Percentiles rank a stretch among this genome's conserved stretches.
Evolutionary conservation across 2,329 filamentous ascomycete species (phyloP).

Genomic region (Claviceps capensis): DNA sequence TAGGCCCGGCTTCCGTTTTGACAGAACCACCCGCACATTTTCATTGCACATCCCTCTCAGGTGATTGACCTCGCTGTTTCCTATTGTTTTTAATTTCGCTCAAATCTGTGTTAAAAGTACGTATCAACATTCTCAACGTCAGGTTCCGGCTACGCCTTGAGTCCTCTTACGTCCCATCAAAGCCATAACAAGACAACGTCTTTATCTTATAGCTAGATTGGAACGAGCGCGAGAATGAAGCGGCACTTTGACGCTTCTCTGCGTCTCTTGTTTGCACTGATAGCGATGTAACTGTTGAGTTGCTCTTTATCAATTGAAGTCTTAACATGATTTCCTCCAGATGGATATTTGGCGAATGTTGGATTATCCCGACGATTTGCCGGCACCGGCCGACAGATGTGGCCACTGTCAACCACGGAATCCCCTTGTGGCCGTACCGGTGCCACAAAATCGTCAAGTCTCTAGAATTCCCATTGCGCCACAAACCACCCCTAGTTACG

Average conservation of each 20-base stretch:
- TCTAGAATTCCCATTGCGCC: no score
- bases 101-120: neutral
- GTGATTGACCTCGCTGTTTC: no score
- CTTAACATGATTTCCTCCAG: constrained; percentile 12
- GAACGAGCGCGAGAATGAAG: neutral
- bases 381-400: no score
- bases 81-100: no score
- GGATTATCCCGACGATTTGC: no score
- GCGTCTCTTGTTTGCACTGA: neutral
- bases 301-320: constrained; percentile 18
- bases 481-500: no score
- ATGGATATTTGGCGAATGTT: constrained; percentile 16
- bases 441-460: no score
- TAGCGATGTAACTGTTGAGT: constrained; percentile 21
- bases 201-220: neutral
- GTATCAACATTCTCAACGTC: neutral
- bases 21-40: neutral
- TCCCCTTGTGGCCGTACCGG: no score
- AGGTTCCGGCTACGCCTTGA: neutral
- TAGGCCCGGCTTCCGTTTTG: neutral
- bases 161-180: neutral
- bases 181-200: neutral
- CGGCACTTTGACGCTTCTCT: neutral
- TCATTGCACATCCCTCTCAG: neutral
- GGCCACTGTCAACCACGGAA: no score